Percentiles rank a stretch among this genome's conserved stretches.
Conservation (phyloP, 2,329 filamentous ascomycete species). For the Cercospora janseana region DNA sequence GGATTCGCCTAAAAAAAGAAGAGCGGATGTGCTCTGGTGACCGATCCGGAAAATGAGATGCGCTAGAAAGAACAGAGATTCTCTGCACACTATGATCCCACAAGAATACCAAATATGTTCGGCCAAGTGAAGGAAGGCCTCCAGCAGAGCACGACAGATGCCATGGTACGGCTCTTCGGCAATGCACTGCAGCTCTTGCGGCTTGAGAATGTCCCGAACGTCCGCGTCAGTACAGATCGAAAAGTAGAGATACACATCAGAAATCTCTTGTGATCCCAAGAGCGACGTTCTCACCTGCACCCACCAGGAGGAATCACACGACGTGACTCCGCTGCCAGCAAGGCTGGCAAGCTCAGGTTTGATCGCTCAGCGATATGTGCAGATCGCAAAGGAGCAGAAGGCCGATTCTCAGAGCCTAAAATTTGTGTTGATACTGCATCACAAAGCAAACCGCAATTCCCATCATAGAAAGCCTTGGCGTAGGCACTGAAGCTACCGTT, state of each 20-base stretch:
- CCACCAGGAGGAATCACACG: neutral
- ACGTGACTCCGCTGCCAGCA: neutral
- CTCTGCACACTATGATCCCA: neutral
- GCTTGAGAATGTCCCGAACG: too few relatives aligned
- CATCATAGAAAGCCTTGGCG: neutral
- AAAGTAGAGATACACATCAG: neutral
- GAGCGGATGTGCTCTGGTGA: neutral
- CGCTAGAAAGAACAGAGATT: neutral
- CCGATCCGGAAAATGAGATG: neutral
- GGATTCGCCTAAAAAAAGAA: neutral
- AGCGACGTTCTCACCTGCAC: neutral
- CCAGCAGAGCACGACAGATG: neutral
- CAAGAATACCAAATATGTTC: neutral
- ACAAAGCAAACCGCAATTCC: neutral
- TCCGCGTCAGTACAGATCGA: neutral
- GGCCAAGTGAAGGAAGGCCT: neutral
- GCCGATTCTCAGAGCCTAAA: neutral
- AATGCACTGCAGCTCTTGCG: neutral
- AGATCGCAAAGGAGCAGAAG: neutral
- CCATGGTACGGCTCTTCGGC: neutral
- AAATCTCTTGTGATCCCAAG: neutral
- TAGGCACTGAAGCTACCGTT: neutral
- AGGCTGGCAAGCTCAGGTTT: neutral
- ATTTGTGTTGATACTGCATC: neutral
- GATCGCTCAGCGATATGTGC: neutral